Conservation (phyloP, 2,329 filamentous ascomycete species). For the Scedosporium apiospermum region DNA sequence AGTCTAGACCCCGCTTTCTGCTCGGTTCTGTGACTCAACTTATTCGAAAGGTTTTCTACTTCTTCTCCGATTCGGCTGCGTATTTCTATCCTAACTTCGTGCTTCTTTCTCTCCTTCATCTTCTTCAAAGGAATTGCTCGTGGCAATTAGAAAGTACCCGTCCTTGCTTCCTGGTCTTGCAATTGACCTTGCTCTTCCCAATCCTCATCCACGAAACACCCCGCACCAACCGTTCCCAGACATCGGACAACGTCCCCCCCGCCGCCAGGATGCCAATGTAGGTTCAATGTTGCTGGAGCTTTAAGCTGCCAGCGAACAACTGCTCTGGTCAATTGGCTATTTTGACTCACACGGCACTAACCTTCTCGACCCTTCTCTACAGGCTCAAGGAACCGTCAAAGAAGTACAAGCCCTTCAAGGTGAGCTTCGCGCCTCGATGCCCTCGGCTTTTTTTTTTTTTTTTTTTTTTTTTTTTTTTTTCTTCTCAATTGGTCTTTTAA, state of each 20-base stretch:
- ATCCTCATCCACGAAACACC: not conserved
- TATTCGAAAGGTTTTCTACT: too few species aligned
- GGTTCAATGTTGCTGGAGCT: not conserved
- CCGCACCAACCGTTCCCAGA: not conserved
- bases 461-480: not conserved
- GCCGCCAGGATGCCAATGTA: conserved; percentile 6
- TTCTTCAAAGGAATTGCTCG: too few species aligned
- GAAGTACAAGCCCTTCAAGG: conserved; percentile 14
- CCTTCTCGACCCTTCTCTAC: not conserved
- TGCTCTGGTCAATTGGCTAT: not conserved
- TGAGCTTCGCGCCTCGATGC: not conserved
- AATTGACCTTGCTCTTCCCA: not conserved
- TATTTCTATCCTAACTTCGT: too few species aligned
- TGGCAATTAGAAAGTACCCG: not conserved
- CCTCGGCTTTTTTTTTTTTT: not conserved
- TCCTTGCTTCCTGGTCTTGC: not conserved
- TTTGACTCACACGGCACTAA: not conserved
- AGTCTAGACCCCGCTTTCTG: too few species aligned
- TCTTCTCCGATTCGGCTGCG: too few species aligned
- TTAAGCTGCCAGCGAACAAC: not conserved
- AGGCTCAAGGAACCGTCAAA: conserved; percentile 4
- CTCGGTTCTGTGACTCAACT: too few species aligned
- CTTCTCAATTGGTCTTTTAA: too few species aligned
- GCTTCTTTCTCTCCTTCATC: too few species aligned
- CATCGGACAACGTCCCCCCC: not conserved